Evolutionary conservation across 2,329 filamentous ascomycete species (phyloP).

Genomic region (Xylaria arbuscula): DNA sequence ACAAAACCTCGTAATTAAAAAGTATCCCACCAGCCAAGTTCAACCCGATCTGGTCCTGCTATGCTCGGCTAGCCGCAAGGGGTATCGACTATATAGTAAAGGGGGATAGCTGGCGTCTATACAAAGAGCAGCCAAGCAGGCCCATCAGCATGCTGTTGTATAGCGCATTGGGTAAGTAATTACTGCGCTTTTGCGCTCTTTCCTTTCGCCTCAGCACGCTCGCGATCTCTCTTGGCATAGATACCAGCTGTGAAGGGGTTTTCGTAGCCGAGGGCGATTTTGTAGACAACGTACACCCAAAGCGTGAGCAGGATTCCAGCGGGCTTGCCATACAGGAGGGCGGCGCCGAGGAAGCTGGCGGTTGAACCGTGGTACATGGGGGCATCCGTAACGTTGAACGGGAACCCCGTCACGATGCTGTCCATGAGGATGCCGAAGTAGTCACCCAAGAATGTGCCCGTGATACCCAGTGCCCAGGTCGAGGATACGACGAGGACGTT

Average conservation of each 20-base stretch:
- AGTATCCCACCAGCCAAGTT: not conserved
- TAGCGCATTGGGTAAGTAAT: constrained; percentile 34
- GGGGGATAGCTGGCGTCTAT: not conserved
- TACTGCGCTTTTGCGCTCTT: constrained; percentile 65
- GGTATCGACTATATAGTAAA: not conserved
- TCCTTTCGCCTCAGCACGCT: constrained; percentile 58
- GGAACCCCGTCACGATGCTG: constrained; percentile 90
- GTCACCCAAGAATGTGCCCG: constrained; percentile 95
- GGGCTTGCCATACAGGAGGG: constrained; percentile 85
- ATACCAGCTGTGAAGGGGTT: constrained; percentile 95
- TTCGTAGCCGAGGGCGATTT: constrained; percentile 84
- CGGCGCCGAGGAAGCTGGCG: constrained; percentile 89
- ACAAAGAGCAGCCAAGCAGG: not conserved
- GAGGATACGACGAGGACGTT: constrained; percentile 88
- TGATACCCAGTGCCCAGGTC: constrained; percentile 92
- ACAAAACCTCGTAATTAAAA: constrained; percentile 4
- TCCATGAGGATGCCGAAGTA: constrained; percentile 99
- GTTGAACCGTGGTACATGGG: constrained; percentile 98
- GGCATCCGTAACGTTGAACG: constrained; percentile 89
- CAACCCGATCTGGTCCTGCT: not conserved
- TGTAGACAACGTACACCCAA: constrained; percentile 81
- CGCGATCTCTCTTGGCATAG: constrained; percentile 83
- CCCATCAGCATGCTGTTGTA: not conserved
- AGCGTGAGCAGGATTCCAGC: constrained; percentile 82
- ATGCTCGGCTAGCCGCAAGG: not conserved